These are phyloP conservation scores for Tolypocladium guangdongense DNA, from an alignment of 2,329 filamentous ascomycete genomes.

Conservation along the genomic window DNA sequence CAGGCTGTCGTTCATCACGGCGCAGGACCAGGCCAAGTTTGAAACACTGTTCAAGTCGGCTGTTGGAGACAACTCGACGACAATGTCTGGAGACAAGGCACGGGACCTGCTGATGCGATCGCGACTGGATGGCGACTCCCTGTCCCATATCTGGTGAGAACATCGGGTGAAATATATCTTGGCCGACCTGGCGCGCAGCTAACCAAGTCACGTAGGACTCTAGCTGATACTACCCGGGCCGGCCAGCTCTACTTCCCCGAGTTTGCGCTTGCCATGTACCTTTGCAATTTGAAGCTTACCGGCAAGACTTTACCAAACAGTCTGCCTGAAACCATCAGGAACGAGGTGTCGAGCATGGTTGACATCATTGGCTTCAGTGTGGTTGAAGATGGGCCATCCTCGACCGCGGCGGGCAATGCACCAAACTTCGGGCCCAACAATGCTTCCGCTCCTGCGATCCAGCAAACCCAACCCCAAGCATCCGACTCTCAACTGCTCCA, in stretches of 20 bases:
- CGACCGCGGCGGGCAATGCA: slow-evolving; percentile 49
- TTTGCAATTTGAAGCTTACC: slow-evolving; percentile 87
- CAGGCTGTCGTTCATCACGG: slow-evolving; percentile 89
- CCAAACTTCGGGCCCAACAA: slow-evolving; percentile 54
- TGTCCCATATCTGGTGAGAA: slow-evolving; percentile 83
- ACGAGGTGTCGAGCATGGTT: slow-evolving; percentile 98
- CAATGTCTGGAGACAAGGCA: slow-evolving; percentile 86
- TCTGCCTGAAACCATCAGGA: slow-evolving; percentile 79
- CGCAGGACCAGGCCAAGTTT: slow-evolving; percentile 89
- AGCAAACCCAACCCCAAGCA: slow-evolving; percentile 63
- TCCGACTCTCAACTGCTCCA: slow-evolving; percentile 59
- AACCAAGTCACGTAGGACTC: slow-evolving; percentile 46
- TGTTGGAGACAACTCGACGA: slow-evolving; percentile 70
- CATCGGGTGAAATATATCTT: not conserved
- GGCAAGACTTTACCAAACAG: slow-evolving; percentile 66
- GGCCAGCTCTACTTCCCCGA: slow-evolving; percentile 95
- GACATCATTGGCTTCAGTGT: slow-evolving; percentile 97
- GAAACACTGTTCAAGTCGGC: slow-evolving; percentile 96
- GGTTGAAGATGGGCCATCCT: slow-evolving; percentile 53
- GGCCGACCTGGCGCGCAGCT: slow-evolving; percentile 2
- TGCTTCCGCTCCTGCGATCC: slow-evolving; percentile 41
- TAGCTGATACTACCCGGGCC: slow-evolving; percentile 92
- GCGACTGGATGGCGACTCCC: slow-evolving; percentile 71
- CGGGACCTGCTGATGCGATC: slow-evolving; percentile 82
- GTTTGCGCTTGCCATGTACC: slow-evolving; percentile 95